phyloP scores from a whole-genome alignment of 805 yeast species.

The Pichia rugopelliculosa region DNA sequence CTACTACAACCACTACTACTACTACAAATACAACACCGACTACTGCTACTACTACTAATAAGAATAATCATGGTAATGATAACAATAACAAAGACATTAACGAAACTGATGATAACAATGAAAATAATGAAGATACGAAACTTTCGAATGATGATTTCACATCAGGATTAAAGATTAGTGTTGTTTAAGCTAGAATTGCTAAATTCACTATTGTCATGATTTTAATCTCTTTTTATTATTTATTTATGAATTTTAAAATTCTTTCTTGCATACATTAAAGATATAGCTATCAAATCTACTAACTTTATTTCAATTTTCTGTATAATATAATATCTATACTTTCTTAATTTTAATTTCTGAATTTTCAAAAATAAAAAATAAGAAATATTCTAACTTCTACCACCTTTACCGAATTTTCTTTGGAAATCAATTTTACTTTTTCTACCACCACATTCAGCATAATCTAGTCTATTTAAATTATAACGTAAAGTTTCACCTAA shows the following conservation, averaged over 20 bases:
- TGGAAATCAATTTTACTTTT: background rate
- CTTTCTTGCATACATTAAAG: background rate
- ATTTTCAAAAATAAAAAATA: too few species aligned
- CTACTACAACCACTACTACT: background rate
- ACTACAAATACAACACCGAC: background rate
- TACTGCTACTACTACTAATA: background rate
- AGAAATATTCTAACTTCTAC: background rate
- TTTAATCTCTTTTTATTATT: background rate
- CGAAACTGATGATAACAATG: background rate
- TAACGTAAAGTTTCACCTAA: conserved; percentile 58
- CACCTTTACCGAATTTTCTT: conserved; percentile 9
- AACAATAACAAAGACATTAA: background rate
- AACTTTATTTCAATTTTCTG: background rate
- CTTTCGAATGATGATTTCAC: conserved; percentile 5
- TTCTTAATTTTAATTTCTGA: background rate
- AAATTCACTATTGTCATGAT: conserved; percentile 6
- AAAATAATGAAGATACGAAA: background rate
- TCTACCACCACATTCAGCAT: conserved; percentile 29
- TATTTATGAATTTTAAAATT: background rate
- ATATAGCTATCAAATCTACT: background rate
- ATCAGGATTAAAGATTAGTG: conserved; percentile 11
- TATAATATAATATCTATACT: background rate
- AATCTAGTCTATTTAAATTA: conserved; percentile 38
- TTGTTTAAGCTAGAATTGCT: background rate
- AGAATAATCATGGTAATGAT: background rate